Base-by-base conservation (phyloP, 805 yeast genomes). In the Aciculoconidium aculeatum region DNA sequence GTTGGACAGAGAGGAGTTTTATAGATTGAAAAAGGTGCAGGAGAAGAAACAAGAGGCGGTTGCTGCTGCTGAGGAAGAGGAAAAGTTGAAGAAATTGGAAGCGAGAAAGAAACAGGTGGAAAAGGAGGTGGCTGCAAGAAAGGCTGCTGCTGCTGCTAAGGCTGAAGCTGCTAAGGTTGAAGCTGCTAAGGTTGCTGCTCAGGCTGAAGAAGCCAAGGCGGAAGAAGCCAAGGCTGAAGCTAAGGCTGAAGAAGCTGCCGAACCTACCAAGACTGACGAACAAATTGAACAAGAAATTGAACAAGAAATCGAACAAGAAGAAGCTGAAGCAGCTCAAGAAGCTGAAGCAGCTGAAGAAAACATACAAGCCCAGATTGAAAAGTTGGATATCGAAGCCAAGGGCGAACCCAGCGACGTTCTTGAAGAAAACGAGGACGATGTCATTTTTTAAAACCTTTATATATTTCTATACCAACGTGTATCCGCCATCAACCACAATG, bases 1-100 rank as follows among this genome's bases (percentile, higher is more conserved):
- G 64, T 72, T 92, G 56, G 97, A 92, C 56, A 82, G 98, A 72
- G 98, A 90, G 64, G 98, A 90, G 62, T 90, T 90, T 54, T 92
- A 88, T 65, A 72, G 98, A 49, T 75, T 90, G 65, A 92, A 92
- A 69, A 90, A 90, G 61, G 96, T 90, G 30, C 95, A 87, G 58
- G 94, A 84, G 51, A 86, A 85, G 78, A 87, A 87, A 59, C 94
- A 86, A 60, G 71, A 75, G 34, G 90, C 83, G 31, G 72, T 70
- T 12, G 87, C 84, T 3, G 72, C 68, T 13, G 67, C 69, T 15
- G 92, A 80, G 40, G 70, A 67, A 12, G 82, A 73, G 41, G 68
- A 56, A 54, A 53, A 10, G 51, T 30, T 25, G 35, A 36, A 26
- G 32, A 27, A 27, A 20, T 45, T 15, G 15, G 30, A 15, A n/a